phyloP scores from a whole-genome alignment of 495 filamentous ascomycete species.

The Xylaria longipes region DNA sequence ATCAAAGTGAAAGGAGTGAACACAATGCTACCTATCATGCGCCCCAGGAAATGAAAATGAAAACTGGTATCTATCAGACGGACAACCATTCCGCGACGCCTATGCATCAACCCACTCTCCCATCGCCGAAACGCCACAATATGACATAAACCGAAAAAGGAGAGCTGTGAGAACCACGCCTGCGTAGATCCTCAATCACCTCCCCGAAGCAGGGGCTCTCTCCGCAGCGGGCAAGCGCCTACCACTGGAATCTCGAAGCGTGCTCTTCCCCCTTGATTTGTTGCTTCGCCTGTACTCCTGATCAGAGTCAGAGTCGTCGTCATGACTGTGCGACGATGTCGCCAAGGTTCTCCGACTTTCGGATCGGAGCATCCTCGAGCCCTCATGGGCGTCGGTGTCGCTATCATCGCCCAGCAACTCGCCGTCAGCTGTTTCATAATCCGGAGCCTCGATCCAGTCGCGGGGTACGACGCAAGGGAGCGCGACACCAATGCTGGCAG shows the following conservation, averaged over 20 bases:
- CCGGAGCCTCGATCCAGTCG: constrained; percentile 79
- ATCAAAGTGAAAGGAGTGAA: constrained; percentile 11
- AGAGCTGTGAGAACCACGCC: not conserved
- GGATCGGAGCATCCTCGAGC: constrained; percentile 59
- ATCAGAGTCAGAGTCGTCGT: constrained; percentile 35
- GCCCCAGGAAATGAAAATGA: constrained; percentile 3
- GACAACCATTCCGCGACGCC: constrained; percentile 28
- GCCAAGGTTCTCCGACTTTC: constrained; percentile 30
- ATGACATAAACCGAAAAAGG: constrained; percentile 38
- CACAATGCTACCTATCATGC: not conserved
- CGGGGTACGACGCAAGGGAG: constrained; percentile 79
- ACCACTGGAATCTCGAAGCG: constrained; percentile 45
- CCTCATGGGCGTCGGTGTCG: constrained; percentile 53
- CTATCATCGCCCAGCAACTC: constrained; percentile 66
- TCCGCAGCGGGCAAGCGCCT: constrained; percentile 50
- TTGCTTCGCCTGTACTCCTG: constrained; percentile 38
- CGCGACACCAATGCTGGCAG: constrained; percentile 75
- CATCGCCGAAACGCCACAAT: constrained; percentile 34
- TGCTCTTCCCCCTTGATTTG: constrained; percentile 36
- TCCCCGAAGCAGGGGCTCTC: constrained; percentile 45
- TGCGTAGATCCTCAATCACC: constrained; percentile 23
- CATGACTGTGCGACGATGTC: constrained; percentile 22
- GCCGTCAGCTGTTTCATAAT: constrained; percentile 73
- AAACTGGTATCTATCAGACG: constrained; percentile 16
- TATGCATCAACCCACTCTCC: constrained; percentile 26